Conservation (phyloP, 192 early-diverging fungal genomes). For the Coemansia nantahalensis region DNA sequence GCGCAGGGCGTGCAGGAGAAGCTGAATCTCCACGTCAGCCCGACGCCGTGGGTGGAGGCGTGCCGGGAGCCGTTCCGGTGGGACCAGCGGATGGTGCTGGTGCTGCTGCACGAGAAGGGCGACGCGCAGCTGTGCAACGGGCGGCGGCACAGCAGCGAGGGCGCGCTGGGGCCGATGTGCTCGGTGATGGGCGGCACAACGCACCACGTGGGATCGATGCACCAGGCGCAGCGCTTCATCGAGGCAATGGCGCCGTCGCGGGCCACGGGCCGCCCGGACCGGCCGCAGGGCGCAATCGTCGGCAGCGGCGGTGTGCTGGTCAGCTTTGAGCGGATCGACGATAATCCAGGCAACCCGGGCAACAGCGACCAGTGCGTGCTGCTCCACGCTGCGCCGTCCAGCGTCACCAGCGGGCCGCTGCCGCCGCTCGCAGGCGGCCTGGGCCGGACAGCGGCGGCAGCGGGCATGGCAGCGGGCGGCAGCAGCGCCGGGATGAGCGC, state of each 20-base stretch:
- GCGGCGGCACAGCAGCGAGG: constrained; percentile 50
- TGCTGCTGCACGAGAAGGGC: constrained; percentile 57
- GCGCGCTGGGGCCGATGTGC: constrained; percentile 63
- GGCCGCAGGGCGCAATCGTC: constrained; percentile 22
- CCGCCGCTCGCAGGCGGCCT: constrained; percentile 33
- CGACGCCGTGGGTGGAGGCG: constrained; percentile 61
- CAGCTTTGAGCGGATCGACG: constrained; percentile 62
- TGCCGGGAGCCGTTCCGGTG: constrained; percentile 81
- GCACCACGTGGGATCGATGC: constrained; percentile 53
- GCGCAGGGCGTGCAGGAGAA: constrained; percentile 50
- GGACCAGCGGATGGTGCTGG: constrained; percentile 72
- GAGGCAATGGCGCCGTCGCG: constrained; percentile 52
- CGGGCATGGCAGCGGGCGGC: background rate
- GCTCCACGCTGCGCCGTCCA: constrained; percentile 34
- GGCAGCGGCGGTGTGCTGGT: constrained; percentile 57
- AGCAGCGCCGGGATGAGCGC: constrained; percentile 42
- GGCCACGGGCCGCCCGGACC: constrained; percentile 9
- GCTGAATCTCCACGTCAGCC: constrained; percentile 64
- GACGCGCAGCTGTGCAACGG: constrained; percentile 29
- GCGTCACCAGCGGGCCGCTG: constrained; percentile 31
- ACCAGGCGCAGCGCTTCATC: constrained; percentile 63
- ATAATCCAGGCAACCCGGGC: constrained; percentile 36
- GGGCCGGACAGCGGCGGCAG: background rate
- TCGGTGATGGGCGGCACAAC: constrained; percentile 65
- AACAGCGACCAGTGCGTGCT: constrained; percentile 42